Base-by-base conservation (phyloP, 2,329 filamentous ascomycete species). In the Anisogramma anomala region DNA sequence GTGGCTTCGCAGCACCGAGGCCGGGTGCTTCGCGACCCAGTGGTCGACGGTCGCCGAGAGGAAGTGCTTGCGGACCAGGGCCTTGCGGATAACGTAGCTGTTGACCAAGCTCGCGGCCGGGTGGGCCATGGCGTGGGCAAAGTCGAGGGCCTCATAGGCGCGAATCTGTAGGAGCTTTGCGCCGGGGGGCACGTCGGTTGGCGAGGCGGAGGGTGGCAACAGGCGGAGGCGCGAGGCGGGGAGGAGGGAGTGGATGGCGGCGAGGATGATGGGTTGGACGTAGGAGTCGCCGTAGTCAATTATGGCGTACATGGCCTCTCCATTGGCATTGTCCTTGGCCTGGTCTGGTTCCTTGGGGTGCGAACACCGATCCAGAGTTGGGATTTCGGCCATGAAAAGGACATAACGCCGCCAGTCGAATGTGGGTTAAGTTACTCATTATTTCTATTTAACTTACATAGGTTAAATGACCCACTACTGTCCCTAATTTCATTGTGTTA, bases 1-100 rank as follows among this genome's bases (percentile, higher is more conserved):
- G 54, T 91, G 82, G 1, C 66, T 64, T 43, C 66, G 70, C 10
- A 98, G 67, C 4, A 79, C 60, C 8, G 79, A 85, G 1, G 69
- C 61, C 0, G 89, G 86, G 52, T 91, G 71, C 60, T 98, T 98
- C 28, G 80, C 77, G 4, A 84, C 67, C 86, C 88, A 96, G 56
- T 84, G 81, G 34, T 83, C 74, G 17, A 94, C 75, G 0, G 88
- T 95, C 15, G 79, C 77, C 3, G 82, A 81, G 3, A 98, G 72
- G 58, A 91, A 96, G 59, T 98, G 91, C 62, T 98, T 98, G 45
- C 91, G 77, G 53, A 96, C 96, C 15, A 98, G 69, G 0, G 91
- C 91, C 67, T 96, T 96, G 54, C 91, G 83, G 58, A 96, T 93
- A 56, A 95, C 74, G 61, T 95, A 96, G 55, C 85, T 84, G 62